Evolutionary conservation across 805 yeast genomes (phyloP), one percentile per base, ranked within the genome.

Genomic region (Kodamaea leandrae): DNA sequence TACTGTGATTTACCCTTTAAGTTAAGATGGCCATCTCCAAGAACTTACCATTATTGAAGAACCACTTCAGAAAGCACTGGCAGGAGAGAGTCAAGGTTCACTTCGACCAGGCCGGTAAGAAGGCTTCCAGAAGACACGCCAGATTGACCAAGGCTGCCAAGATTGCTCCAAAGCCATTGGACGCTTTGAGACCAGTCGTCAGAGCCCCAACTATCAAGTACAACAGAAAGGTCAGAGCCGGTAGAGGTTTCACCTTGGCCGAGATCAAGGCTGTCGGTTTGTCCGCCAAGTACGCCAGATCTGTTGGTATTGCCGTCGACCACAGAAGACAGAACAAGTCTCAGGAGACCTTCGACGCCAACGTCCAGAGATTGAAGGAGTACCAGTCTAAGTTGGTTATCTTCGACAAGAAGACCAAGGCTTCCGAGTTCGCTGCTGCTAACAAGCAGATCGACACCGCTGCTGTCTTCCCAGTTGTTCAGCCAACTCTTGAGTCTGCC

Each of bases 41-140:
- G 90, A 91, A 91, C 81, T 83, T 89, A 80, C 96, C 98, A 82
- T 80, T 91, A 80, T 86, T 87, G 83, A 88, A 87, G 85, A 91
- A 91, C 85, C 99, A 93, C 82, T 91, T 91, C 96, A 86, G 97
- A 83, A 91, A 91, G 87, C 91, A 91, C 96, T 93, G 99, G 99
- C 98, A 93, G 80, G 96, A 88, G 77, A 87, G 98, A 71, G 99
- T 93, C 82, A 87, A 81, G 74, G 96, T 88, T 66, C 99, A 95
- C 89, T 86, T 93, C 72, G 97, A 93, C 91, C 99, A 93, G 82
- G 96, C 99, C 69, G 99, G 99, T 74, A 89, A 91, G 84, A 93
- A 93, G 84, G 89, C 77, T 67, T 83, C 95, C 56, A 89, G 99
- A 84, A 86, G 99, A 80, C 78, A 77, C 58, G 85, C 96, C 58